Evolutionary conservation across 2,329 filamentous ascomycete genomes (phyloP), one percentile per base, ranked within the genome.

Genomic region (Colletotrichum sp.): DNA sequence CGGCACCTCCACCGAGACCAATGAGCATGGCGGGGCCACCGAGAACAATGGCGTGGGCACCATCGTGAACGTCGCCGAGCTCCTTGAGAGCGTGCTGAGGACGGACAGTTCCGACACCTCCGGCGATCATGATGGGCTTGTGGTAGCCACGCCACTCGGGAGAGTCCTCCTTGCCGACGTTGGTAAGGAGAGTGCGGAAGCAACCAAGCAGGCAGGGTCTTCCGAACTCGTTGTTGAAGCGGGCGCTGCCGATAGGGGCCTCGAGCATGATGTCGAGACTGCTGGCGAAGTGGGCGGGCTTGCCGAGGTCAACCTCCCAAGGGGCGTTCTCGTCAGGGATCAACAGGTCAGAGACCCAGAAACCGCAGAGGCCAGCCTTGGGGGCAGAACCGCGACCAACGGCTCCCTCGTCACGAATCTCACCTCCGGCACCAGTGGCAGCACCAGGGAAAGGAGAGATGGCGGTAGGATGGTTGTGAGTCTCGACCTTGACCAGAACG

Each of bases 81-180:
- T 94, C 91, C 86, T 99, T 99, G 74, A 98, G 89, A 4, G 97
- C 96, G 82, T 98, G 95, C 80, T 96, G 93, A 16, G 97, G 96
- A 73, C 97, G 89, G 34, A 98, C 96, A 7, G 95, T 98, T 64
- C 97, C 97, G 43, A 98, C 92, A 82, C 97, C 97, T 82, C 97
- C 97, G 77, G 97, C 97, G 86, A 99, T 95, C 95, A 98, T 98
- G 84, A 98, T 98, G 12, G 97, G 97, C 87, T 99, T 99, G 86
- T 98, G 97, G 83, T 98, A 99, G 28, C 97, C 97, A 79, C 96
- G 91, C 81, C 95, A 90, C 79, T 98, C 95, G 24, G 89, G 89
- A 21, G 81, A 79, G 5, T 83, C 83, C 64, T 88, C 86, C 48
- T 85, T 84, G 55, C 90, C 91, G 71, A 94, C 89, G 73, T 92